Evolutionary conservation across 139 green algal species (phyloP).

Genomic region (Monoraphidium neglectum): DNA sequence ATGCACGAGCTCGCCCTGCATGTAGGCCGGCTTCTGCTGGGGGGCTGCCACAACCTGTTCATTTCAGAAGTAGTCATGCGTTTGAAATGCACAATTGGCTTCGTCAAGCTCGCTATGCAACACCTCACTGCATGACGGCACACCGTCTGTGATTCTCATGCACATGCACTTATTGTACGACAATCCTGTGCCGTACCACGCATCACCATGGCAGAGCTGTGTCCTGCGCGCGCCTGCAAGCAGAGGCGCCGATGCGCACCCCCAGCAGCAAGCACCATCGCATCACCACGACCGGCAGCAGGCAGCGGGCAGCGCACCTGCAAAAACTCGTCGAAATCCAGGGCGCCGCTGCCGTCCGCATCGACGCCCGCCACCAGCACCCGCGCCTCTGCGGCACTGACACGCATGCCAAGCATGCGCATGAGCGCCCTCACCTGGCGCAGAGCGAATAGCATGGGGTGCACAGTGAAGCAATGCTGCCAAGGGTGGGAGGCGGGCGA

Average conservation of each 20-base stretch:
- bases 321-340: constrained; percentile 45
- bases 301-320: constrained; percentile 8
- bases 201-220: too few species aligned
- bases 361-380: constrained; percentile 38
- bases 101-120: not conserved
- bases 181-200: not conserved
- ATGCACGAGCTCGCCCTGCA: constrained; percentile 36
- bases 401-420: constrained; percentile 33
- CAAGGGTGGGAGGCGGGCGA: not conserved
- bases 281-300: not conserved
- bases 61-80: not conserved
- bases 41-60: constrained; percentile 40
- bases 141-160: not conserved
- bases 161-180: not conserved
- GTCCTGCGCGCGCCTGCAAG: too few species aligned
- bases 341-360: constrained; percentile 19
- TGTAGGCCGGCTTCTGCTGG: constrained; percentile 42
- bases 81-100: not conserved
- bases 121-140: not conserved
- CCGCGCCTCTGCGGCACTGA: constrained; percentile 36
- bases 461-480: not conserved
- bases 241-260: too few species aligned
- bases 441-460: constrained; percentile 4
- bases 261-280: too few species aligned
- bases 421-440: constrained; percentile 46